Percentiles rank a stretch among this genome's conserved stretches.
phyloP scores from a whole-genome alignment of 1,139 yeast genomes.

The Nakaseomyces delphensis region DNA sequence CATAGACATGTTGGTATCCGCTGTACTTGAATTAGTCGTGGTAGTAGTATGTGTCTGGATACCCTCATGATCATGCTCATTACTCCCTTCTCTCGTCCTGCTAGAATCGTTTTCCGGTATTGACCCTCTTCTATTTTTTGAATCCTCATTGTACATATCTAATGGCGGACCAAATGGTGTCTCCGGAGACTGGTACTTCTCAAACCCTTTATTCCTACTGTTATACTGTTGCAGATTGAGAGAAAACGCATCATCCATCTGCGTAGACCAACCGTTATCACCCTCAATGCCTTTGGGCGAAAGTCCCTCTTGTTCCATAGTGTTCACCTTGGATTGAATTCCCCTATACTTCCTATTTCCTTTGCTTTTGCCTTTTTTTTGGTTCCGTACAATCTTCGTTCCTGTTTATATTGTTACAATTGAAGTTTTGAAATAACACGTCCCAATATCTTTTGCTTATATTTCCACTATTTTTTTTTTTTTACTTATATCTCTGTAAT shows the following conservation, averaged over 20 bases:
- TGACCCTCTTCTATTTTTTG: background rate
- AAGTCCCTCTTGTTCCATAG: background rate
- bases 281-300: background rate
- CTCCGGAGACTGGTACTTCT: constrained; percentile 4
- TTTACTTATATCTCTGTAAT: too few species aligned
- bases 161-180: background rate
- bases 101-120: background rate
- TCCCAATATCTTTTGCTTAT: too few species aligned
- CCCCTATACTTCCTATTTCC: too few species aligned
- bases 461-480: too few species aligned
- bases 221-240: background rate
- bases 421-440: too few species aligned
- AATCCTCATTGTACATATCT: background rate
- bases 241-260: constrained; percentile 1
- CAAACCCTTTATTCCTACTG: background rate
- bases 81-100: background rate
- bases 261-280: constrained; percentile 3
- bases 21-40: constrained; percentile 4
- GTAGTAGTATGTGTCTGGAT: background rate
- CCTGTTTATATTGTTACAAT: too few species aligned
- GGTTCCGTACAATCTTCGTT: too few species aligned
- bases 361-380: background rate
- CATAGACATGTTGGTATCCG: background rate
- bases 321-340: background rate
- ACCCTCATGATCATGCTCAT: background rate